Conservation (phyloP, 2,329 filamentous ascomycete genomes). For the Botryotinia calthae region DNA sequence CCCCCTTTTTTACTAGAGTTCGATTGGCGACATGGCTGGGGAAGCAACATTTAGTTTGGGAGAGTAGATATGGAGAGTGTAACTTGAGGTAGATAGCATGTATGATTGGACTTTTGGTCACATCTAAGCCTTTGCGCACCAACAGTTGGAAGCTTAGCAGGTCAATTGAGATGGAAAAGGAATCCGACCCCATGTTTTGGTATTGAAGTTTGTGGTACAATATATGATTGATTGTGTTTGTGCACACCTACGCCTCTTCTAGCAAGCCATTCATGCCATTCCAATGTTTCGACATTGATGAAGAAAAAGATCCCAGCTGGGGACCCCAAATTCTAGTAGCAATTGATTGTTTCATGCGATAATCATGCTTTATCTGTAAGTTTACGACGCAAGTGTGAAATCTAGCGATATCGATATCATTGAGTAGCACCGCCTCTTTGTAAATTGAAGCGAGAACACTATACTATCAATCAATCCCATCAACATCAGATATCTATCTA, state of each 20-base stretch:
- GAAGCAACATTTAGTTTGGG: not conserved
- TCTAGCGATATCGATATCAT: too few relatives aligned
- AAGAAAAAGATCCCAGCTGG: too few relatives aligned
- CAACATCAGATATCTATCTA: too few relatives aligned
- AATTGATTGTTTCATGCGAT: too few relatives aligned
- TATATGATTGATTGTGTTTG: not conserved
- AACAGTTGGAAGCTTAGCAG: not conserved
- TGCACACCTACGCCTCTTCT: not conserved
- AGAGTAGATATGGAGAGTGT: not conserved
- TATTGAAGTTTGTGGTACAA: not conserved
- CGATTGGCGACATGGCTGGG: not conserved
- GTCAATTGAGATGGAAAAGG: not conserved
- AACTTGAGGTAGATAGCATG: not conserved
- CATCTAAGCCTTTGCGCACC: not conserved
- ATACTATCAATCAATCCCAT: too few relatives aligned
- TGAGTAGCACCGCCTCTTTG: too few relatives aligned
- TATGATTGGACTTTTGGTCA: not conserved
- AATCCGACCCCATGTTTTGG: not conserved
- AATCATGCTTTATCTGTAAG: too few relatives aligned
- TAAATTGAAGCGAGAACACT: too few relatives aligned
- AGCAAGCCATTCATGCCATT: not conserved
- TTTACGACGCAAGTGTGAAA: too few relatives aligned
- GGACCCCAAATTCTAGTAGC: too few relatives aligned
- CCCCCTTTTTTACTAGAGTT: not conserved
- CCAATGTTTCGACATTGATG: too few relatives aligned